These are phyloP conservation scores for Thyridium curvatum DNA, from an alignment of 2,329 filamentous ascomycete species.

Conservation along the genomic window DNA sequence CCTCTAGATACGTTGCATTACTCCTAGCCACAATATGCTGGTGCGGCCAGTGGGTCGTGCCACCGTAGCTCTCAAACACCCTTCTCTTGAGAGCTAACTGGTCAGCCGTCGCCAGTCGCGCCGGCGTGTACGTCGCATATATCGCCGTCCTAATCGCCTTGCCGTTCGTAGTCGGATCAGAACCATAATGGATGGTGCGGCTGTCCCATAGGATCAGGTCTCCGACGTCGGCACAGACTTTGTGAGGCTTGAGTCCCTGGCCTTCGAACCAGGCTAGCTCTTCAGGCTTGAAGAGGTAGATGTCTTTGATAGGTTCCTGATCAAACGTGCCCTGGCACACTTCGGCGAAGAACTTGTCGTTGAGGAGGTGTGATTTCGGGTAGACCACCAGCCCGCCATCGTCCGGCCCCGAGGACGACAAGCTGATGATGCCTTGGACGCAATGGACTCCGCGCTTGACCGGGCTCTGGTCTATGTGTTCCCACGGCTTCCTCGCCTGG, in stretches of 20 bases:
- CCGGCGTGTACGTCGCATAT: constrained; percentile 27
- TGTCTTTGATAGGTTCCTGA: constrained; percentile 12
- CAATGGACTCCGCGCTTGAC: constrained; percentile 17
- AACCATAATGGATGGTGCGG: constrained; percentile 27
- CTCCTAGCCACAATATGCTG: not conserved
- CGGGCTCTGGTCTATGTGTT: constrained; percentile 25
- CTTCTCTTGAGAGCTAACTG: constrained; percentile 18
- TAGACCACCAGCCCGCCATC: constrained; percentile 30
- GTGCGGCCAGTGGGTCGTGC: constrained; percentile 21
- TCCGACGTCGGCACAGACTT: constrained; percentile 25
- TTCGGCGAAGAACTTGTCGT: constrained; percentile 17
- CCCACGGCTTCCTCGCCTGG: constrained; percentile 20
- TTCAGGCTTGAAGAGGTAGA: constrained; percentile 17
- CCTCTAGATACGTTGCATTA: too few species aligned
- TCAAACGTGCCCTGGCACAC: constrained; percentile 16
- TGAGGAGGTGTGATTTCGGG: constrained; percentile 19
- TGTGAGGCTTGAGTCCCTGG: constrained; percentile 20
- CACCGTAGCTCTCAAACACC: constrained; percentile 17
- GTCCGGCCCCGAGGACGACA: constrained; percentile 24
- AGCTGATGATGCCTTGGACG: constrained; percentile 21
- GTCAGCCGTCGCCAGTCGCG: constrained; percentile 19
- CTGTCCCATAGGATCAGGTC: constrained; percentile 30
- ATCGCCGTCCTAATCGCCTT: constrained; percentile 21
- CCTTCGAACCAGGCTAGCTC: constrained; percentile 23
- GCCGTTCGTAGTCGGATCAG: constrained; percentile 17